These are phyloP conservation scores for Ocimum tenuiflorum DNA, from an alignment of 257 asterid species.

Conservation along the genomic window DNA sequence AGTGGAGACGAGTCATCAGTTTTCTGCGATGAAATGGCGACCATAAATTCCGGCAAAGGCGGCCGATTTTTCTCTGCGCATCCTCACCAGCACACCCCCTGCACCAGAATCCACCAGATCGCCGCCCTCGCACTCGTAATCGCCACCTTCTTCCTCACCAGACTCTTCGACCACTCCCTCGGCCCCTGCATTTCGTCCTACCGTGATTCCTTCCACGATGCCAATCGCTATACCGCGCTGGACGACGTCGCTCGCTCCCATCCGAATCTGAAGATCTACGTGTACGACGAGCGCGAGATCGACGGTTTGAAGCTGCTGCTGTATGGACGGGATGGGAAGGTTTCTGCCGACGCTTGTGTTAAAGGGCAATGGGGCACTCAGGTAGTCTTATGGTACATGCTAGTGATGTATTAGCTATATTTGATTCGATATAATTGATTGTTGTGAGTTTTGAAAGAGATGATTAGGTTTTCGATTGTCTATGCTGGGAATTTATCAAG, in stretches of 20 bases:
- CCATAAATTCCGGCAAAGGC: slow-evolving; percentile 30
- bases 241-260: slow-evolving; percentile 32
- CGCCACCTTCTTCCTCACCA: slow-evolving; percentile 72
- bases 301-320: too few relatives aligned
- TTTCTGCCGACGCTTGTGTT: too few relatives aligned
- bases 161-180: slow-evolving; percentile 57
- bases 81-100: slow-evolving; percentile 29
- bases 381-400: background rate
- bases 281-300: slow-evolving; percentile 40
- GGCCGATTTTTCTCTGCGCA: slow-evolving; percentile 28
- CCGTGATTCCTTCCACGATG: slow-evolving; percentile 21
- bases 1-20: background rate
- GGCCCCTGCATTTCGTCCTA: slow-evolving; percentile 26
- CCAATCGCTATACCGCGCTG: background rate
- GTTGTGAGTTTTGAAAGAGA: background rate
- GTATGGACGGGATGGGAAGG: too few relatives aligned
- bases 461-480: background rate
- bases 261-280: slow-evolving; percentile 68
- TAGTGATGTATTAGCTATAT: background rate
- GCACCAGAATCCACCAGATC: slow-evolving; percentile 80
- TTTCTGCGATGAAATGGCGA: slow-evolving; percentile 26
- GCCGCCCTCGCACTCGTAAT: slow-evolving; percentile 61
- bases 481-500: background rate
- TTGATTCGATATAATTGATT: background rate
- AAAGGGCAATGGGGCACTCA: too few relatives aligned